Base-by-base conservation (phyloP, 2,329 filamentous ascomycete species). In the Fusarium piperis region DNA sequence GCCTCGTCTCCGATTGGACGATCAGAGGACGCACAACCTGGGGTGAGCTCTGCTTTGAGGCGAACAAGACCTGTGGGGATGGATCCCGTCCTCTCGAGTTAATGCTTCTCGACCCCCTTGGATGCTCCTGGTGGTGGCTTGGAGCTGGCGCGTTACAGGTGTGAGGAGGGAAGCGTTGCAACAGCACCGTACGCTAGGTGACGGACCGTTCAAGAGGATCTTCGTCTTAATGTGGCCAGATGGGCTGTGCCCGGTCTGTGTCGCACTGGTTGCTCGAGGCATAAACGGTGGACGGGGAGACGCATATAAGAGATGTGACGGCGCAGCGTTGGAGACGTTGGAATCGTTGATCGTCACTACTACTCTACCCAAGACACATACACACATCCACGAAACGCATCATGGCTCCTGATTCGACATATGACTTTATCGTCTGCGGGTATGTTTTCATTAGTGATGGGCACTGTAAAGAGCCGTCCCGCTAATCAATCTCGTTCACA, bases 341-440 rank as follows among this genome's bases (percentile, higher is more conserved):
- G 33, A 30, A 26, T 26, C 59, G 48, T 13, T 46, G 9, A 35
- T 30, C 32, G 20, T 23, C 7, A 55, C 4, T 32, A 36, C 59
- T 62, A 56, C 59, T 36, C 51, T 46, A 32, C 20, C n/a, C 13
- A 32, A n/a, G 3, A 26, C 23, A 10, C 23, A 15, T 23, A 32
- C 18, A 48, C n/a, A 33, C 5, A 60, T 30, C 10, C 11, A 12
- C 18, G 18, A 38, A 11, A 53, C n/a, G 4, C 20, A 71, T 23
- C 5, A 76, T 76, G 74, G 62, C 73, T 53, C 65, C 60, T n/a
- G 68, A 75, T 38, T 59, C 58, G 23, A 64, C 70, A 51, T 81
- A 78, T 38, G 79, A 81, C 59, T 81, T 81, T 53, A 77, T 81
- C 52, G 62, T 81, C 35, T 81, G 79, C 63, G 79, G 79, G 79